Conservation (phyloP, 257 asterid genomes). For the Solanum bulbocastanum region DNA sequence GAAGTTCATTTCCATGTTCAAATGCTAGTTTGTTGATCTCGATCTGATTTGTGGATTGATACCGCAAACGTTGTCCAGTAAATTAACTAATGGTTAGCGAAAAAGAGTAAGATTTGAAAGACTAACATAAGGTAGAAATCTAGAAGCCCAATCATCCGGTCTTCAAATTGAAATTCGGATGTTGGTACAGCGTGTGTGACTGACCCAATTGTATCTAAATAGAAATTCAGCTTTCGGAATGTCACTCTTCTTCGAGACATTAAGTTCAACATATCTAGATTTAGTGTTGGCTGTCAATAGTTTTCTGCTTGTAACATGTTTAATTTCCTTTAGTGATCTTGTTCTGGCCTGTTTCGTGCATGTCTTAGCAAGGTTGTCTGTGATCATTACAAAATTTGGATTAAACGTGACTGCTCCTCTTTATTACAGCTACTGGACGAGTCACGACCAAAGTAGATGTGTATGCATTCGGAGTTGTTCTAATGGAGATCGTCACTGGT, state of each 20-base stretch:
- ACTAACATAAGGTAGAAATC: neutral
- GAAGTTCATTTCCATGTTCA: neutral
- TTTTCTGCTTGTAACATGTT: neutral
- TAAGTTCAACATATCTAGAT: neutral
- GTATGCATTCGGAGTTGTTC: constrained; percentile 82
- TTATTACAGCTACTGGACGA: constrained; percentile 73
- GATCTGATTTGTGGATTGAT: neutral
- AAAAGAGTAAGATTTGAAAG: neutral
- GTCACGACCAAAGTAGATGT: constrained; percentile 89
- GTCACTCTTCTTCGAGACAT: neutral
- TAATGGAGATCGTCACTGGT: constrained; percentile 83
- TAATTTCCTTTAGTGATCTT: neutral
- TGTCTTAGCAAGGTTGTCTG: neutral
- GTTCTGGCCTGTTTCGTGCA: neutral
- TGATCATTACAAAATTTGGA: neutral
- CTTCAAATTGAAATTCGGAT: neutral
- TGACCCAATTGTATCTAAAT: neutral
- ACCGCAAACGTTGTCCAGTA: neutral
- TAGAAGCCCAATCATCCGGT: neutral
- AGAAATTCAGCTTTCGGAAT: neutral
- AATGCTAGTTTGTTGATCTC: neutral
- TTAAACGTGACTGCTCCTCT: neutral
- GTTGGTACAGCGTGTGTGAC: neutral
- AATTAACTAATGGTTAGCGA: neutral
- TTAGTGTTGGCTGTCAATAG: neutral